phyloP scores from a whole-genome alignment of 2,329 filamentous ascomycete genomes.

The Fusarium begoniae region DNA sequence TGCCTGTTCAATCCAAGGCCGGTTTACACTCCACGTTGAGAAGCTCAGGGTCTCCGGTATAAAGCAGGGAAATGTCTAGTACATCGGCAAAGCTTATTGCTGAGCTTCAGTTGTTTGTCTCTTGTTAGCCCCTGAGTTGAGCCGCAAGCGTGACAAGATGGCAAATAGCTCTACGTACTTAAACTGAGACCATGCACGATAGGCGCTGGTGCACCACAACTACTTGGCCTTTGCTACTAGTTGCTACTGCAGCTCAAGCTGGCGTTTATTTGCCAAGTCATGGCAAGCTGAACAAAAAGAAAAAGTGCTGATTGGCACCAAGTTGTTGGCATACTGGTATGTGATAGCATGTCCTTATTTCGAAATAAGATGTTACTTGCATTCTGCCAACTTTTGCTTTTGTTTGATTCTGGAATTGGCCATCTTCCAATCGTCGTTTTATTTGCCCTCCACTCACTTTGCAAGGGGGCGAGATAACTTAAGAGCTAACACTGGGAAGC shows the following conservation, averaged over 20 bases:
- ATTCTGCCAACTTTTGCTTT: slow-evolving; percentile 9
- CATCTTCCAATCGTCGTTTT: background rate
- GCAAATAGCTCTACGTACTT: slow-evolving; percentile 9
- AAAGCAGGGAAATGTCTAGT: background rate
- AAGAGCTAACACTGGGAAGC: background rate
- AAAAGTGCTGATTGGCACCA: background rate
- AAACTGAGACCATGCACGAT: background rate
- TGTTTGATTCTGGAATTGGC: background rate
- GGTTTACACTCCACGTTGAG: slow-evolving; percentile 9
- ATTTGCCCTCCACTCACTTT: background rate
- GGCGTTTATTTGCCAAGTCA: background rate
- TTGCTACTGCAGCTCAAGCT: background rate
- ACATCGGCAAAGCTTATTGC: background rate
- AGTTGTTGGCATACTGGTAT: background rate
- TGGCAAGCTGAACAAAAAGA: background rate
- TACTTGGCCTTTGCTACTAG: background rate
- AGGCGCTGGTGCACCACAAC: slow-evolving; percentile 5
- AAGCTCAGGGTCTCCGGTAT: background rate
- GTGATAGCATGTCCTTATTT: background rate
- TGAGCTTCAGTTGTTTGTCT: background rate
- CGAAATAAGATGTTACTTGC: background rate
- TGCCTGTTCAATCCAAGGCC: background rate
- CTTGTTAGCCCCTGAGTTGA: slow-evolving; percentile 34
- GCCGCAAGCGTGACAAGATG: slow-evolving; percentile 27
- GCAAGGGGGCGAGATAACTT: background rate